phyloP scores from a whole-genome alignment of 2,329 filamentous ascomycete genomes.

The Beauveria sp. region DNA sequence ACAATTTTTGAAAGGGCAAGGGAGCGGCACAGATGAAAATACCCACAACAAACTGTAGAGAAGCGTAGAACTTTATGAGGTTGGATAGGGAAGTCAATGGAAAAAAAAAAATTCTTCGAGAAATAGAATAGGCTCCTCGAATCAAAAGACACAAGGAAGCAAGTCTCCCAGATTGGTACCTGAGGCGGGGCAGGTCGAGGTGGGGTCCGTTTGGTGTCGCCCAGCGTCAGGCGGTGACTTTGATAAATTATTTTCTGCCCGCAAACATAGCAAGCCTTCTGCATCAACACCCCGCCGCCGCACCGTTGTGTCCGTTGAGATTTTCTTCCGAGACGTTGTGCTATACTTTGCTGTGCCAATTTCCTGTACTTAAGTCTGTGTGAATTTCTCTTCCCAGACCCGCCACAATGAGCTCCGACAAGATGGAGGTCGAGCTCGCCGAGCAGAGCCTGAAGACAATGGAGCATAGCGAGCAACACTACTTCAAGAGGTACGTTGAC shows the following conservation, averaged over 20 bases:
- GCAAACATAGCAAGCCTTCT: constrained; percentile 13
- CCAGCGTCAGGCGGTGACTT: constrained; percentile 20
- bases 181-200: constrained; percentile 9
- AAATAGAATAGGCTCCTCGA: no score
- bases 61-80: neutral
- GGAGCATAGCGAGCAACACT: constrained; percentile 95
- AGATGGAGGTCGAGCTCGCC: constrained; percentile 52
- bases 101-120: no score
- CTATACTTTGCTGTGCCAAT: neutral
- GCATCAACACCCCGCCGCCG: constrained; percentile 5
- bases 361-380: neutral
- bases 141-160: neutral
- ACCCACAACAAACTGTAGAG: neutral
- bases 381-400: neutral
- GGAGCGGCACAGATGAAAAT: neutral
- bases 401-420: constrained; percentile 38
- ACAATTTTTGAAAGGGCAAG: neutral
- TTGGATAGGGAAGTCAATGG: neutral
- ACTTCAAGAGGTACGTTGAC: constrained; percentile 80
- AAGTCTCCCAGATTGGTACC: constrained; percentile 6
- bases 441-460: constrained; percentile 61
- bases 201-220: constrained; percentile 3
- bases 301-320: neutral
- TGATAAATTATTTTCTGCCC: constrained; percentile 24
- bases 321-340: neutral